These are phyloP conservation scores for Styphnolobium japonicum DNA, from an alignment of 306 rosid species.

Conservation along the genomic window DNA sequence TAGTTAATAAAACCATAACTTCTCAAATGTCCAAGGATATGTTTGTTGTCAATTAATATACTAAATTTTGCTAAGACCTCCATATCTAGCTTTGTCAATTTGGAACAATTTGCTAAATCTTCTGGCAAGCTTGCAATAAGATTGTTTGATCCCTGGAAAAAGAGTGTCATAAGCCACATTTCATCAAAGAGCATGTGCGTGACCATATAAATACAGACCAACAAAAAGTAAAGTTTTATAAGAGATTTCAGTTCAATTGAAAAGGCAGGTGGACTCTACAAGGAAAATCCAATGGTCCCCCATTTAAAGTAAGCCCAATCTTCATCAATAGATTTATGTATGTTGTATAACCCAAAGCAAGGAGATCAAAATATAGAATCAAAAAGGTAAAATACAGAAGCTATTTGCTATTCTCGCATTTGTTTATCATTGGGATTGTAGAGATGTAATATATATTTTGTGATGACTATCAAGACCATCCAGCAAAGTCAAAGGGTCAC, in stretches of 20 bases:
- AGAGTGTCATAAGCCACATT: conserved; percentile 18
- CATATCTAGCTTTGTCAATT: conserved; percentile 77
- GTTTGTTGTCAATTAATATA: conserved; percentile 2
- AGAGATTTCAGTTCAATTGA: conserved; percentile 14
- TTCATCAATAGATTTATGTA: conserved; percentile 4
- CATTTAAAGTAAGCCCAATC: not conserved
- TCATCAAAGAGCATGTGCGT: conserved; percentile 2
- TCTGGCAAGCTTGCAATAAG: conserved; percentile 71
- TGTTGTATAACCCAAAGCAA: conserved; percentile 14
- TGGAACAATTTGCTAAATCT: conserved; percentile 73
- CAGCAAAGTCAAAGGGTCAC: not conserved
- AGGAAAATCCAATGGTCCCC: not conserved
- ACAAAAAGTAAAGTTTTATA: conserved; percentile 11
- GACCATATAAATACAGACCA: not conserved
- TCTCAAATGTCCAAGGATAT: not conserved
- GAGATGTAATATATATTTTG: not conserved
- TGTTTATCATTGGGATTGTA: not conserved
- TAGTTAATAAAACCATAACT: conserved; percentile 3
- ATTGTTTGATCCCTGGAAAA: conserved; percentile 80
- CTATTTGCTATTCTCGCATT: not conserved
- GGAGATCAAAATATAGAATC: not conserved
- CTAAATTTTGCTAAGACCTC: conserved; percentile 58
- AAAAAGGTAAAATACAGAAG: conserved; percentile 6
- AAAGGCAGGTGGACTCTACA: conserved; percentile 14
- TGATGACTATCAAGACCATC: conserved; percentile 3